These are phyloP conservation scores for Grosmannia serpens DNA, from an alignment of 2,329 filamentous ascomycete species.

Conservation along the genomic window DNA sequence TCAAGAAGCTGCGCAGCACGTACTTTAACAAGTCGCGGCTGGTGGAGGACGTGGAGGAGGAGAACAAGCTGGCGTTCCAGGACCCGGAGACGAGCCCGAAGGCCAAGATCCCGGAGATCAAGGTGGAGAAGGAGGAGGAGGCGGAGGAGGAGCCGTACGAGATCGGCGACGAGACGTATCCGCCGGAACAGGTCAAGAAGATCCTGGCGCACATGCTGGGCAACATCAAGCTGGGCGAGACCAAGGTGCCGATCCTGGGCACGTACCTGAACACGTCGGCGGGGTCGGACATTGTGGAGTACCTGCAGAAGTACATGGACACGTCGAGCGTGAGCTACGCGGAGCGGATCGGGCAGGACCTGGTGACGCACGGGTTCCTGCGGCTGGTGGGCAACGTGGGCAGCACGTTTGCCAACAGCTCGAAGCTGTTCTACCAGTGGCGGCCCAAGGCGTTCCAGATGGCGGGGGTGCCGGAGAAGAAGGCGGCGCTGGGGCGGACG, in stretches of 20 bases:
- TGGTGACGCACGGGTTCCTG: constrained; percentile 76
- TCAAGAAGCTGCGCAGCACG: constrained; percentile 86
- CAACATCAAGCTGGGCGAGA: constrained; percentile 76
- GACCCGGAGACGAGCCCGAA: constrained; percentile 64
- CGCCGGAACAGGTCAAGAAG: constrained; percentile 80
- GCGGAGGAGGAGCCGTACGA: constrained; percentile 75
- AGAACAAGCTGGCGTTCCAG: constrained; percentile 96
- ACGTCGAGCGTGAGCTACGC: constrained; percentile 79
- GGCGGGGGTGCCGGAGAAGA: constrained; percentile 82
- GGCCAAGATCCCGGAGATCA: constrained; percentile 60
- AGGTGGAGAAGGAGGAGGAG: constrained; percentile 60
- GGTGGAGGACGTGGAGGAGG: constrained; percentile 92
- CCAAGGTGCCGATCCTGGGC: constrained; percentile 90
- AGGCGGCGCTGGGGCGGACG: constrained; percentile 59
- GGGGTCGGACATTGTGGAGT: constrained; percentile 90
- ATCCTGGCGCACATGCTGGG: constrained; percentile 78
- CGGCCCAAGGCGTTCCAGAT: constrained; percentile 81
- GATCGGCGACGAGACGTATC: constrained; percentile 80
- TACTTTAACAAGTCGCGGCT: constrained; percentile 99
- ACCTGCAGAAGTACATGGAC: constrained; percentile 79
- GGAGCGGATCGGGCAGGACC: constrained; percentile 88
- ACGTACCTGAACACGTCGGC: constrained; percentile 88
- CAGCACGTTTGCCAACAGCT: constrained; percentile 93
- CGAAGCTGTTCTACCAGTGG: constrained; percentile 97
- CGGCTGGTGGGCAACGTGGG: constrained; percentile 89